phyloP scores from a whole-genome alignment of 2,329 filamentous ascomycete species.

The Fusarium bulbicola region DNA sequence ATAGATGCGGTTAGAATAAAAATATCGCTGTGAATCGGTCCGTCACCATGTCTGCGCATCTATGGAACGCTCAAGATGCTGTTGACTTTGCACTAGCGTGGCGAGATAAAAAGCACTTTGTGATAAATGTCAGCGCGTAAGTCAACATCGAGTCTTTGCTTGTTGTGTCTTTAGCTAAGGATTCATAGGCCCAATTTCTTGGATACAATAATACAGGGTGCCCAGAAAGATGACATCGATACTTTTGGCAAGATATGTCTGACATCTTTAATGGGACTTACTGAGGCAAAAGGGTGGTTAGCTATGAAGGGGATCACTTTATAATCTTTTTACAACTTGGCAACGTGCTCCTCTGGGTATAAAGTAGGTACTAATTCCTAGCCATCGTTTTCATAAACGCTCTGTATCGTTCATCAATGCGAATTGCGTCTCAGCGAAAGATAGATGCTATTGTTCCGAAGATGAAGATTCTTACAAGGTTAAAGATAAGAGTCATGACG shows the following conservation, averaged over 20 bases:
- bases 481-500: too few relatives aligned
- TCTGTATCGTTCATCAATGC: too few relatives aligned
- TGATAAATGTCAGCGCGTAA: neutral
- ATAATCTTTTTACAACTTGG: neutral
- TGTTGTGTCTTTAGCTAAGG: neutral
- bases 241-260: neutral
- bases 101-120: neutral
- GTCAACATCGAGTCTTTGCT: rapidly evolving
- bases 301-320: neutral
- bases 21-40: neutral
- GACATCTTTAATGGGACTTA: neutral
- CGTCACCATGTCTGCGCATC: neutral
- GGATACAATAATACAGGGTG: neutral
- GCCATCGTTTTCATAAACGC: too few relatives aligned
- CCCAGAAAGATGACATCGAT: neutral
- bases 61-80: conserved; percentile 3
- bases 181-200: neutral
- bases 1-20: neutral
- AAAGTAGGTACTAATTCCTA: rapidly evolving
- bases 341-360: too few relatives aligned
- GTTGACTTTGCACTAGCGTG: neutral
- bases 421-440: too few relatives aligned
- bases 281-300: conserved; percentile 2
- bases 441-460: too few relatives aligned
- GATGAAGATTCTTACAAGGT: too few relatives aligned